Base-by-base conservation (phyloP, 805 yeast genomes). In the Metschnikowia lachancei region DNA sequence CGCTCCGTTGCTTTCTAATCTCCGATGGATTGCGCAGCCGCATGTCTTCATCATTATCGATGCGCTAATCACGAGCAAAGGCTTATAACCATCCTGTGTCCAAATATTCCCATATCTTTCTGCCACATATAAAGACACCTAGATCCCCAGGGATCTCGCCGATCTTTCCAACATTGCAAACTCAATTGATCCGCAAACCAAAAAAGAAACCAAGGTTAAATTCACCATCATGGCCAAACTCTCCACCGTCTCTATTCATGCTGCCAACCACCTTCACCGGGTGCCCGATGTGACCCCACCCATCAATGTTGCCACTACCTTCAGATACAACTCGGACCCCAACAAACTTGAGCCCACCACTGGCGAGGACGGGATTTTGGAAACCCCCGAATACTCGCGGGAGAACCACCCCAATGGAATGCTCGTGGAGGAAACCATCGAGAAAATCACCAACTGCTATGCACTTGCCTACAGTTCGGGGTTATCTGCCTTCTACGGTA, bases 261-360 rank as follows among this genome's bases (percentile, higher is more conserved):
- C 81, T 0, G 96, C 87, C 51, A 88, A 85, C 55, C 67, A 64
- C 4, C 59, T 72, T 28, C 69, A 74, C 49, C 67, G 86, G 52
- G 86, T 81, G 5, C 59, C 76, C 0, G 91, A 85, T 57, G 84
- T 85, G 34, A 82, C 83, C 1, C 83, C 92, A 6, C 95, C 97
- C 19, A 83, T 91, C 49, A 87, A 86, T 52, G 83, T 87, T 3
- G 65, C 94, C 2, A 85, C 97, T 1, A 91, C 96, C 1, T 90
- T 71, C 64, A 74, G 79, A 45, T 91, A 90, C 64, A 65, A 77
- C 24, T 62, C 72, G 2, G 77, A 86, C 51, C 89, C 91, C 1
- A 70, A 61, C 0, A 68, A 81, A 19, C 70, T 87, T 37, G 59
- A 69, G 12, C 74, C 81, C 7, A 76, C 77, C 4, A 52, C 50